Base-by-base conservation (phyloP, 495 filamentous ascomycete genomes). In the Tricharina praecox region DNA sequence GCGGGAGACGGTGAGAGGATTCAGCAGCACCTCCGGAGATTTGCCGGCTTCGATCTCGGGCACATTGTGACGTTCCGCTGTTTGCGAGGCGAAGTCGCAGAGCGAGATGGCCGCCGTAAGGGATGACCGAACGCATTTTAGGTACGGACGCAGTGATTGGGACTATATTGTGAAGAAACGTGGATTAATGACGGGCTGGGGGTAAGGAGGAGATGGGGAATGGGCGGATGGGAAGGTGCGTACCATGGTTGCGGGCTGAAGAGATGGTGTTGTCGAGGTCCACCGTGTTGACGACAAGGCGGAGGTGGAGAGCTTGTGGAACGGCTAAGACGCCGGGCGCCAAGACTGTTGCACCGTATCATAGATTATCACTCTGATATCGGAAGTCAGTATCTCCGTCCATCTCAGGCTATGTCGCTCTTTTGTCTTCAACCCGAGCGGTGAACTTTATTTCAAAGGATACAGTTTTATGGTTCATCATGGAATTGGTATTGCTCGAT, bases 51-150 rank as follows among this genome's bases (percentile, higher is more conserved):
- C 92, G 58, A 99, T 82, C 63, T 96, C 90, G 18, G 92, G 92
- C 23, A 95, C 88, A 70, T 96, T 96, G 66, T 94, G 92, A 50
- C 92, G 74, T 69, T 99, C 92, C 36, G 86, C 79, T 15, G 82
- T 81, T 63, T 99, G 92, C 30, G 87, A 95, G 40, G 88, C 87
- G 64, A 99, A 99, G 70, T 99, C 90, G 64, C 84, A 86, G 40
- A 99, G 78, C 40, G 84, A 85, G 51, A 96, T 81, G 45, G 92
- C 90, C 47, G 90, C 86, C 3, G 84, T 96, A 43, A 96, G 73
- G 51, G 84, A 92, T 43, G 83, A 86, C 59, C 90, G 85, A 51
- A 96, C 87, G 66, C 83, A 87, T 68, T 92, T 86, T 48, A 96
- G 84, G 62, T 99, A 99, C 4, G 90, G 92, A 41, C 92, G 84